These are phyloP conservation scores for Phytophthora fragariaefolia DNA, from an alignment of 352 stramenopile species.

Conservation along the genomic window DNA sequence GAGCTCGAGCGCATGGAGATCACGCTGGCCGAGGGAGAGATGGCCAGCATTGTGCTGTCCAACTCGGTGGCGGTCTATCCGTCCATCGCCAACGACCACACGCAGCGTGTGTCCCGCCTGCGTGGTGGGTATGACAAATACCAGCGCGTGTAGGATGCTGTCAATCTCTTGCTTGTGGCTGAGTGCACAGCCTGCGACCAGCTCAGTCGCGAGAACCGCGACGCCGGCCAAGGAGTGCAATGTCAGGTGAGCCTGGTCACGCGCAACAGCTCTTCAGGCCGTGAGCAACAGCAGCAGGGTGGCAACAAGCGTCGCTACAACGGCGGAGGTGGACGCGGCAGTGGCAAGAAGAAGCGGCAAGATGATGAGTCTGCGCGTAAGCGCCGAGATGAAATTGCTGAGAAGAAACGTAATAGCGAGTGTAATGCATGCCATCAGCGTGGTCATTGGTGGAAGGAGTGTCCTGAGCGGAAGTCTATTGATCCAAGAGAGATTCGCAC, in stretches of 20 bases:
- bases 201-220: background rate
- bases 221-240: background rate
- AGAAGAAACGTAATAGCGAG: background rate
- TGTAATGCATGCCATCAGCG: conserved; percentile 6
- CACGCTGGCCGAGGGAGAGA: background rate
- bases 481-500: background rate
- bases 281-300: background rate
- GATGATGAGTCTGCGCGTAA: background rate
- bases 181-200: background rate
- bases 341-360: background rate
- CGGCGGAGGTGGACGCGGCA: background rate
- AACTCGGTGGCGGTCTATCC: conserved; percentile 1
- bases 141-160: background rate
- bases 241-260: background rate
- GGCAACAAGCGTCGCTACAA: background rate
- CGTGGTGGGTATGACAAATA: background rate
- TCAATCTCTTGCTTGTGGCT: background rate
- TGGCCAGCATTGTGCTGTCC: conserved; percentile 12
- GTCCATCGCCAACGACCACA: conserved; percentile 7
- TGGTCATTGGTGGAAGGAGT: conserved; percentile 11
- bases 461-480: background rate
- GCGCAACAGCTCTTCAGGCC: background rate
- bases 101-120: background rate
- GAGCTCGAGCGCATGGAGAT: conserved; percentile 13
- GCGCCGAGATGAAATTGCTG: background rate